Evolutionary conservation across 305 asterid genomes (phyloP), one percentile per base, ranked within the genome.

Genomic region (Rubia occidens): DNA sequence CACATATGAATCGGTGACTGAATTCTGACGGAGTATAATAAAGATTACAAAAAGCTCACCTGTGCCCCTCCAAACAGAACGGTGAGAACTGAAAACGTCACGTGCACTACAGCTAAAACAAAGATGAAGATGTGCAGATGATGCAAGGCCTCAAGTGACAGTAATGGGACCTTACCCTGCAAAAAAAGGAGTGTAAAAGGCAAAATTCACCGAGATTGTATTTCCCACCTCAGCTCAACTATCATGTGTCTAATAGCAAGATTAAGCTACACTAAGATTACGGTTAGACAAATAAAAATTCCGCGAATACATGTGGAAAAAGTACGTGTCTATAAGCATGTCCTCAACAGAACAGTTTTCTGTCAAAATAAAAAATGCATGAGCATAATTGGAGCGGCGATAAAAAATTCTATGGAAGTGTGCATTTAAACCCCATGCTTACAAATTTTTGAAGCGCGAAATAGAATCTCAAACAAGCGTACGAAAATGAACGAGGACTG

Each of bases 91-190:
- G 97, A 86, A 82, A 86, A 94, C 0, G 87, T 80, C 86, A 94
- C 96, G 10, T 94, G 99, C 67, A 89, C 97, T 73, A 91, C 85
- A 62, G 99, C 99, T 32, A 94, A 88, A 74, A 91, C 96, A 82
- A 94, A 94, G 76, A 94, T 91, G 71, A 94, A 94, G 72, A 94
- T 89, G 84, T 94, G 99, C 6, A 94, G 89, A 84, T 94, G 96
- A 79, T 94, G 99, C 81, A 89, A 73, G 35, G 89, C 96, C 83
- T 87, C 96, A 67, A 94, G 87, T 39, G 99, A 91, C 74, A 94
- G 66, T 77, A 94, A 11, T 18, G 97, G 99, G 63, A 91, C 95
- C 85, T 88, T 85, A 74, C 81, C 6, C 99, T 94, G 91, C 76
- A 81, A 70, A 60, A 49, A 3, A 69, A 55, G 74, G 45, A 71